Conservation (phyloP, 2,329 filamentous ascomycete genomes). For the Meredithiella fracta region DNA sequence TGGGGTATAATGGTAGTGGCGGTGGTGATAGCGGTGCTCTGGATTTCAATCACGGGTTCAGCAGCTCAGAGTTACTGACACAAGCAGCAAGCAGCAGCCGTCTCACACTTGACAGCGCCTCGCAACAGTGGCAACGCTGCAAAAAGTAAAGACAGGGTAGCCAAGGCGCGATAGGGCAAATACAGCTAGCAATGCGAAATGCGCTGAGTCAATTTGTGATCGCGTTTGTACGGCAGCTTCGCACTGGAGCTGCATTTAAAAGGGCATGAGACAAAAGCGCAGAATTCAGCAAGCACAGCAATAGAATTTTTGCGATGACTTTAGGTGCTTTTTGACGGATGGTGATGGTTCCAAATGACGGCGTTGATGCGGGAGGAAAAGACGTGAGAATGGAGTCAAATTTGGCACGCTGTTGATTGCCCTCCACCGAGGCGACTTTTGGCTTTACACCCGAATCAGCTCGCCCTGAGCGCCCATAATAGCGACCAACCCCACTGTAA, state of each 20-base stretch:
- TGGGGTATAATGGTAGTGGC: too few relatives aligned
- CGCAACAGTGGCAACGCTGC: constrained; percentile 1
- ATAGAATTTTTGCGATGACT: constrained; percentile 23
- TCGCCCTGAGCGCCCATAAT: too few relatives aligned
- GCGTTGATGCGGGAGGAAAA: constrained; percentile 35
- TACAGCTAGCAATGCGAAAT: constrained; percentile 3
- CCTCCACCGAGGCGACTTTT: constrained; percentile 4
- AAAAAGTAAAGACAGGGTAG: background rate
- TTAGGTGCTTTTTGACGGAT: constrained; percentile 20
- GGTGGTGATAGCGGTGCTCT: too few relatives aligned
- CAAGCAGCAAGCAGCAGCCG: too few relatives aligned
- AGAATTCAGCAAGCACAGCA: constrained; percentile 14
- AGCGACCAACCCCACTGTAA: too few relatives aligned
- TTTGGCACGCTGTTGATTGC: background rate
- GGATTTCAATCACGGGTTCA: too few relatives aligned
- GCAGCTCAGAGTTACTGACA: too few relatives aligned
- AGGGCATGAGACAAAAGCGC: constrained; percentile 14
- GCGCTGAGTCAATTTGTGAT: constrained; percentile 10
- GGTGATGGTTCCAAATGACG: constrained; percentile 17
- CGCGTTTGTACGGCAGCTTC: constrained; percentile 11
- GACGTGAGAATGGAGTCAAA: constrained; percentile 36
- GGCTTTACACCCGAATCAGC: too few relatives aligned
- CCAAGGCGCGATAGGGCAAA: constrained; percentile 6
- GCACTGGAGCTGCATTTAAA: constrained; percentile 1
- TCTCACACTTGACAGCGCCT: too few relatives aligned